Evolutionary conservation across 1,284 basidiomycete genomes (phyloP).

Genomic region (Leccinum ponderosum): DNA sequence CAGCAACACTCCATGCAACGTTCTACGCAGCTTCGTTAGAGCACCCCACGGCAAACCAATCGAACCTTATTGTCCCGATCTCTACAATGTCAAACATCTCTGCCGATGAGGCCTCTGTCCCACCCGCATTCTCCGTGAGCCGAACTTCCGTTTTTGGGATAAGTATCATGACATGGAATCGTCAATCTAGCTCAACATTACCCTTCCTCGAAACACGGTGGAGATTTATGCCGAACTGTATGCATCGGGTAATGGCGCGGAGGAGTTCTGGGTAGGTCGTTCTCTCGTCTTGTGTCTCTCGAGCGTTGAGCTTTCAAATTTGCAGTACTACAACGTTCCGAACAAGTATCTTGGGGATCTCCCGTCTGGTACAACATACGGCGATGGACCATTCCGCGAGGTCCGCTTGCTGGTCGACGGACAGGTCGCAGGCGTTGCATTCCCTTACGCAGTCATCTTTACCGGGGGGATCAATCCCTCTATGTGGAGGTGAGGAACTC

Average conservation of each 20-base stretch:
- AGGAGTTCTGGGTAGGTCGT: constrained; percentile 72
- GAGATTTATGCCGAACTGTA: constrained; percentile 70
- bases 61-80: constrained; percentile 68
- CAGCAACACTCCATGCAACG: constrained; percentile 67
- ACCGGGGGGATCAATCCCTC: constrained; percentile 69
- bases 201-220: constrained; percentile 66
- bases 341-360: constrained; percentile 51
- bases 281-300: constrained; percentile 3
- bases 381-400: constrained; percentile 77
- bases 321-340: not conserved
- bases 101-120: constrained; percentile 70
- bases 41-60: constrained; percentile 59
- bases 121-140: constrained; percentile 67
- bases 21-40: constrained; percentile 60
- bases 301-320: not conserved
- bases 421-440: constrained; percentile 68
- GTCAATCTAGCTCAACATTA: constrained; percentile 56
- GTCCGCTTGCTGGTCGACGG: constrained; percentile 78
- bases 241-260: constrained; percentile 70
- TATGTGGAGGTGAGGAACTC: constrained; percentile 60
- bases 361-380: constrained; percentile 52
- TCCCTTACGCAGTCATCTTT: constrained; percentile 79
- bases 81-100: constrained; percentile 62
- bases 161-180: not conserved
- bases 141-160: not conserved